Evolutionary conservation across 306 rosid genomes (phyloP).

Genomic region (Pyrus bretschneideri): DNA sequence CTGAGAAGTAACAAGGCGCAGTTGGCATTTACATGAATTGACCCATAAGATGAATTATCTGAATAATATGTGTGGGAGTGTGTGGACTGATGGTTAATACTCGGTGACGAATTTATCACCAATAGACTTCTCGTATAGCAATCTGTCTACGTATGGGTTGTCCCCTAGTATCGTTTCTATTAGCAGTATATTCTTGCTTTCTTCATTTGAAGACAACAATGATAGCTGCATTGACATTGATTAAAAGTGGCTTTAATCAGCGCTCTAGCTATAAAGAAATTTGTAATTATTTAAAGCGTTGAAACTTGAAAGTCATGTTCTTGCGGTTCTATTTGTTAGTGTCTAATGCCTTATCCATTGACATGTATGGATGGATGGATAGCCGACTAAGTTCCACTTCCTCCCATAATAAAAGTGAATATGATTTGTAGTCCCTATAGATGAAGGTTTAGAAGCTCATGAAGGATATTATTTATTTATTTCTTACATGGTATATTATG

Average conservation of each 20-base stretch:
- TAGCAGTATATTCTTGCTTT: not conserved
- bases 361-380: not conserved
- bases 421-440: not conserved
- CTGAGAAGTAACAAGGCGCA: not conserved
- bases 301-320: not conserved
- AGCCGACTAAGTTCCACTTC: not conserved
- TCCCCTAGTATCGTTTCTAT: not conserved
- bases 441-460: not conserved
- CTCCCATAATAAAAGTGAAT: not conserved
- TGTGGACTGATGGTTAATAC: not conserved
- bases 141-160: not conserved
- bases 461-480: not conserved
- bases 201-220: not conserved
- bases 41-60: not conserved
- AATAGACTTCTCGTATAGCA: not conserved
- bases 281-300: not conserved
- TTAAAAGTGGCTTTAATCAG: not conserved
- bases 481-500: no score
- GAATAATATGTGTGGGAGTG: not conserved
- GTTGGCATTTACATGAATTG: not conserved
- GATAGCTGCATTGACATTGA: not conserved
- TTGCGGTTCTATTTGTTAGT: not conserved
- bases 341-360: not conserved
- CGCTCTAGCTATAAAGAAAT: not conserved
- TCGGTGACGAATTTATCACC: not conserved